Evolutionary conservation across 345 rosid species (phyloP).

Genomic region (Sonneratia alba): DNA sequence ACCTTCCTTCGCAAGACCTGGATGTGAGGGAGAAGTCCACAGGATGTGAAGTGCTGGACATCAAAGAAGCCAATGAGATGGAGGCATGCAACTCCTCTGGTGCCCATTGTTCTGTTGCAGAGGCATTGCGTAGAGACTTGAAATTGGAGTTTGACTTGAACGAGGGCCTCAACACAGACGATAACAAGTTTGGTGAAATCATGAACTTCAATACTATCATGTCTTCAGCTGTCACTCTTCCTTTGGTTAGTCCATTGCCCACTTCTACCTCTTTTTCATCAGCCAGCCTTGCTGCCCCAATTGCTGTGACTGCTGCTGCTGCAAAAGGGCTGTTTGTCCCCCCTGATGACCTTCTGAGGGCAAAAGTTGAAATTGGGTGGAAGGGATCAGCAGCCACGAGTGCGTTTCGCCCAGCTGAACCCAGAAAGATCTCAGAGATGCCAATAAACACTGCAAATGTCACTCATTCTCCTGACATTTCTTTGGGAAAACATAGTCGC

Average conservation of each 20-base stretch:
- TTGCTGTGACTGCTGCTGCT: conserved; percentile 84
- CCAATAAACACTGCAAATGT: conserved; percentile 17
- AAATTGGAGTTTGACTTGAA: conserved; percentile 79
- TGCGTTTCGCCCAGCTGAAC: conserved; percentile 96
- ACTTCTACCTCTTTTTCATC: conserved; percentile 37
- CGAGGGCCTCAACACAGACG: conserved; percentile 64
- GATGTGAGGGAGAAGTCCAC: conserved; percentile 21
- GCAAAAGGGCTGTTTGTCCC: conserved; percentile 84
- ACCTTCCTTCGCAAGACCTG: conserved; percentile 15
- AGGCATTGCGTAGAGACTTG: conserved; percentile 31
- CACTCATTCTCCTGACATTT: conserved; percentile 24
- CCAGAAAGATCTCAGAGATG: conserved; percentile 49
- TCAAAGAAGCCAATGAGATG: conserved; percentile 32
- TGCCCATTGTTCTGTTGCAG: conserved; percentile 20
- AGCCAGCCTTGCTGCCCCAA: conserved; percentile 43
- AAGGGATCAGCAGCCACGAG: conserved; percentile 98
- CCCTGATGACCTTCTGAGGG: conserved; percentile 56
- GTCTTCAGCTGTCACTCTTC: conserved; percentile 27
- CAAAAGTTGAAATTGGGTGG: conserved; percentile 76
- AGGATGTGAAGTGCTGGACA: conserved; percentile 20
- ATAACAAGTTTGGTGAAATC: conserved; percentile 33
- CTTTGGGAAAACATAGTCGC: conserved; percentile 37
- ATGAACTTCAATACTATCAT: conserved; percentile 25
- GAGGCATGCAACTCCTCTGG: conserved; percentile 33
- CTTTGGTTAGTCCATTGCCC: conserved; percentile 29